Evolutionary conservation across 2,329 filamentous ascomycete species (phyloP), one percentile per base, ranked within the genome.

Genomic region (Exophiala alcalophila): DNA sequence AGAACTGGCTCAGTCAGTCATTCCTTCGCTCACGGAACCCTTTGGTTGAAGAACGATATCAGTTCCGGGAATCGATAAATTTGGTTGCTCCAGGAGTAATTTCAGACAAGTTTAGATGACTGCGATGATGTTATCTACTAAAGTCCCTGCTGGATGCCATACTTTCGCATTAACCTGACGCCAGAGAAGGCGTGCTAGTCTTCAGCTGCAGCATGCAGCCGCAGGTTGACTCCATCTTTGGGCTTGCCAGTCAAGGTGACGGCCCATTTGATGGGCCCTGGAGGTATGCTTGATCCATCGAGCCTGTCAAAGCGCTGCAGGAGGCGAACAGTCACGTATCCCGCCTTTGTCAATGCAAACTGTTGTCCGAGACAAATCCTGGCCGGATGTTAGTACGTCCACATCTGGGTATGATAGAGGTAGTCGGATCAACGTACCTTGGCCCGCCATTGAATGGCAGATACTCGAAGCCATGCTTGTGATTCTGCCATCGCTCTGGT

Each of bases 261-360:
- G 7, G 35, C 35, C 35, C 35, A 38, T 38, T 38, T 28, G 11
- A 38, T 20, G 23, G 35, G 35, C 24, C 35, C 35, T 12, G 24
- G 20, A 4, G 33, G 20, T 9, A 36, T 8, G 33, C 20, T 36
- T n/a, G 33, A 36, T 25, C 33, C 29, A 32, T 38, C 35, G 35
- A 38, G 21, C 35, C 15, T 16, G 36, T 42, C 39, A n/a, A 34
- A 46, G 5, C 28, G 18, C 25, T 91, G 86, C 58, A 89, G 77
- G 51, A 91, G 57, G 30, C 86, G 71, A 14, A 82, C 80, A 44
- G 88, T 72, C 5, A 83, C 80, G 59, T 90, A 90, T 0, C 58
- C 58, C 3, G 61, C 57, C 70, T 90, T 83, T 0, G 83, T 86
- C 28, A 90, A 65, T 9, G 86, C 86, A 61, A 89, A 90, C 63